A percentile compares a stretch with the other conserved stretches of the same genome.
Evolutionary conservation across 495 filamentous ascomycete species (phyloP).

Genomic region (Poronia punctata): DNA sequence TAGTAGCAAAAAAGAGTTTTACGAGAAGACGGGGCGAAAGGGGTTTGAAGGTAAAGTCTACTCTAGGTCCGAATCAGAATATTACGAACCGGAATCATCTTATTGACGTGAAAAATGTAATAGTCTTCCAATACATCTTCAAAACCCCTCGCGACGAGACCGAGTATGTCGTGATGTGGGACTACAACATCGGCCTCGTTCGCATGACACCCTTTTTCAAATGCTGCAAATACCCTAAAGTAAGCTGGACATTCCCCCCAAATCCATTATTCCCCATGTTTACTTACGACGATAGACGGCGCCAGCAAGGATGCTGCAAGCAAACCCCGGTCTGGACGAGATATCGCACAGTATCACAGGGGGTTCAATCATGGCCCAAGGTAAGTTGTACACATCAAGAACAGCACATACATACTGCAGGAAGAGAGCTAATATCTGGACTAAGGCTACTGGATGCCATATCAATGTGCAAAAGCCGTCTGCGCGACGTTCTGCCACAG

Average conservation of each 20-base stretch:
- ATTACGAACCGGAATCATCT: slow-evolving; percentile 1
- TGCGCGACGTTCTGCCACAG: slow-evolving; percentile 80
- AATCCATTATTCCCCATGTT: slow-evolving; percentile 1
- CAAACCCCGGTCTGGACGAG: slow-evolving; percentile 74
- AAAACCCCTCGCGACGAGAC: slow-evolving; percentile 58
- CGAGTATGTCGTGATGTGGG: slow-evolving; percentile 83
- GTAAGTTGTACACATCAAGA: slow-evolving; percentile 49
- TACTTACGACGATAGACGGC: slow-evolving; percentile 54
- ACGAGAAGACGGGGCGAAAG: slow-evolving; percentile 75
- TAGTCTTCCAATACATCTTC: slow-evolving; percentile 93
- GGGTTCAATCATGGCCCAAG: slow-evolving; percentile 82
- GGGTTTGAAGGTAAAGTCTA: slow-evolving; percentile 70
- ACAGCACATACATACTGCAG: too few relatives aligned
- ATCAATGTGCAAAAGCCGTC: slow-evolving; percentile 70
- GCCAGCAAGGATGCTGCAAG: slow-evolving; percentile 70
- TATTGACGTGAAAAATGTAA: slow-evolving; percentile 12
- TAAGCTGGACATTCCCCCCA: slow-evolving; percentile 22
- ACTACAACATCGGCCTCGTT: slow-evolving; percentile 93
- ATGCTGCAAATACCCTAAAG: slow-evolving; percentile 79
- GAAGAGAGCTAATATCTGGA: not conserved
- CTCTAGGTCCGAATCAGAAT: not conserved
- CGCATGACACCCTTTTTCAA: slow-evolving; percentile 95
- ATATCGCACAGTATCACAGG: slow-evolving; percentile 94
- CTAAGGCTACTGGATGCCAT: slow-evolving; percentile 96
- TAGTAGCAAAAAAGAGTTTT: slow-evolving; percentile 84